Evolutionary conservation across 2,329 filamentous ascomycete genomes (phyloP).

Genomic region (Aaosphaeria pasadenensis): DNA sequence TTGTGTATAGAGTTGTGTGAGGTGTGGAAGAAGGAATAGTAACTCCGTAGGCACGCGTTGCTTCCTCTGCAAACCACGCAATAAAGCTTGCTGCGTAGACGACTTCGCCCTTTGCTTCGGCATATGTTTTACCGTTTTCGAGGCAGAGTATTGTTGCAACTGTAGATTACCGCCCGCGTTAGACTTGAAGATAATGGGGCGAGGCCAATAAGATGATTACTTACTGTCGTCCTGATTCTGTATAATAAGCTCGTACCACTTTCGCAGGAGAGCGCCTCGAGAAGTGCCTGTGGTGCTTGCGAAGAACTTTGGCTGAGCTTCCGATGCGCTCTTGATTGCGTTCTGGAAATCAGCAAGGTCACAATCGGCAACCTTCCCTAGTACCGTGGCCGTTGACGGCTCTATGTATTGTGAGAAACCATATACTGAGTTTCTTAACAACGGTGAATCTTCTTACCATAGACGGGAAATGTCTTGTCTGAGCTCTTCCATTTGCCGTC

Average conservation of each 20-base stretch:
- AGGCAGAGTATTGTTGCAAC: neutral
- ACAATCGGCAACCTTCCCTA: neutral
- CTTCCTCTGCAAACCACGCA: slow-evolving; percentile 20
- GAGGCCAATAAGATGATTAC: neutral
- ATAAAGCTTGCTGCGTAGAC: slow-evolving; percentile 15
- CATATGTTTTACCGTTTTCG: slow-evolving; percentile 78
- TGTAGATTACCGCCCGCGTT: neutral
- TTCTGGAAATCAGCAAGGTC: slow-evolving; percentile 1
- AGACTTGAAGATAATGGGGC: neutral
- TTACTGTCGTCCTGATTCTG: neutral
- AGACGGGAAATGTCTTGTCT: slow-evolving; percentile 1
- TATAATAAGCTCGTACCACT: neutral
- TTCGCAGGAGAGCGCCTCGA: neutral
- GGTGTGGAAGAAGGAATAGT: slow-evolving; percentile 1
- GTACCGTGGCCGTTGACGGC: neutral
- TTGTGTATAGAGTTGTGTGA: slow-evolving; percentile 15
- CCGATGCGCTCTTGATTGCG: neutral
- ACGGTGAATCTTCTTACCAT: neutral
- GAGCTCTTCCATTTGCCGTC: slow-evolving; percentile 5
- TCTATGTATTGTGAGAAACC: neutral
- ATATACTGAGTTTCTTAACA: neutral
- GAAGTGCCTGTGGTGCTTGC: neutral
- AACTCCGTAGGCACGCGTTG: slow-evolving; percentile 9
- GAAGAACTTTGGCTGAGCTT: neutral
- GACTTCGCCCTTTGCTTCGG: slow-evolving; percentile 31